Base-by-base conservation (phyloP, 2,329 filamentous ascomycete genomes). In the Fusarium falciforme region DNA sequence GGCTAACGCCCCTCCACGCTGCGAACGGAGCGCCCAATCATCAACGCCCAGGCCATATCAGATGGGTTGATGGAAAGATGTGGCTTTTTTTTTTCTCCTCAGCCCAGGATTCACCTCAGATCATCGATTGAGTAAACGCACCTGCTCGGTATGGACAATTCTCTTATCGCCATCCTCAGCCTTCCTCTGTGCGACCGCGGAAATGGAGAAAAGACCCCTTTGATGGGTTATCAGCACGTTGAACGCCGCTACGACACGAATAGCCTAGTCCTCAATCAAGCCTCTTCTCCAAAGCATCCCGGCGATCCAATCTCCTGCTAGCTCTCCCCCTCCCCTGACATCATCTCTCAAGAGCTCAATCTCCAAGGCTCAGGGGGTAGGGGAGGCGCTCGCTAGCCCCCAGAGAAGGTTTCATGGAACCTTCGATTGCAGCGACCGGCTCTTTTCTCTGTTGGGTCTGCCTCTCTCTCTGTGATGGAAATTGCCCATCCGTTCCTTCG, bases 361-460 rank as follows among this genome's bases (percentile, higher is more conserved):
- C 59, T 72, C 68, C 68, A 67, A 64, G 54, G 72, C 72, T 75
- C 68, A 75, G 72, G 68, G 66, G 36, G 20, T 29, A 33, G 59
- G 40, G 40, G 27, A 44, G 59, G 47, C 68, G 64, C 36, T 70
- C 61, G 33, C 62, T 74, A 75, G 72, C 58, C 58, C 42, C 63
- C 38, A 67, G 76, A 74, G 76, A 78, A 78, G 75, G 73, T 73
- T 75, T 77, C 71, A 73, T 78, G 67, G 76, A 78, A 78, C 60
- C 71, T 78, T 78, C 74, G 68, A 76, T 71, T 67, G 61, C 66
- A 55, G 60, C 61, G 70, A 36, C 52, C 70, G 38, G 54, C 59
- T 69, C 55, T 47, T 40, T 36, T 33, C 25, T 54, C 11, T 31
- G 29, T 29, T n/a, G 47, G 47, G 16, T 36, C 20, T 25, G 14